Evolutionary conservation across 2,329 filamentous ascomycete genomes (phyloP), one percentile per base, ranked within the genome.

Genomic region (Neoscytalidium dimidiatum): DNA sequence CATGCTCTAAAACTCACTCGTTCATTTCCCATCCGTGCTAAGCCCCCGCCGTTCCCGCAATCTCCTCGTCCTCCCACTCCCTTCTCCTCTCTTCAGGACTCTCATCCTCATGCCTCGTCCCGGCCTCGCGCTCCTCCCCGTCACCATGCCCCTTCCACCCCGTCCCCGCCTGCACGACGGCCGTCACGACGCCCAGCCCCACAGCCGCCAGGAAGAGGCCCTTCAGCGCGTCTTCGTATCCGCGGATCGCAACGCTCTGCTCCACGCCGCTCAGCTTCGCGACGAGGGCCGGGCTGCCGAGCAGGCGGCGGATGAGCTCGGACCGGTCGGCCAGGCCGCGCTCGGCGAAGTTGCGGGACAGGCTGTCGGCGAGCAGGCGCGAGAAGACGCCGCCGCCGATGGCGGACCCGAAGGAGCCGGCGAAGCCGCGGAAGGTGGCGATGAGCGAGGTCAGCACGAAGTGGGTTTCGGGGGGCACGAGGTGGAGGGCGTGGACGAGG

Each of bases 351-450:
- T 87, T 86, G 0, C 77, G 70, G n/a, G 82, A 79, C 1, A 94
- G 80, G 0, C 81, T 79, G 2, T 70, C 76, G 51, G 83, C 80
- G 33, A 94, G 77, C 1, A 86, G 81, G 4, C 91, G 84, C 44
- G 85, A 82, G 73, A 94, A 94, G 62, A 91, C 81, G 0, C 92
- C 92, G 2, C 92, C 92, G 2, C 91, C 91, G 53, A 94, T 90
- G 0, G 92, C 87, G 1, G 89, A 90, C 2, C 92, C 92, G 70
- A 96, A 95, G 60, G 88, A 90, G 14, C 91, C 91, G 0, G 91
- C 90, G 68, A 95, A 94, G 4, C 91, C 91, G 3, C 92, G 85
- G 77, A 94, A 94, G 0, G 92, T 96, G 29, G 89, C 87, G 3
- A 94, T 78, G 46, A 96, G 81, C 13, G 91, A 90, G 0, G 90